Evolutionary conservation across 768 basidiomycete species (phyloP), one percentile per base, ranked within the genome.

Genomic region (Pulveroboletus sp.): DNA sequence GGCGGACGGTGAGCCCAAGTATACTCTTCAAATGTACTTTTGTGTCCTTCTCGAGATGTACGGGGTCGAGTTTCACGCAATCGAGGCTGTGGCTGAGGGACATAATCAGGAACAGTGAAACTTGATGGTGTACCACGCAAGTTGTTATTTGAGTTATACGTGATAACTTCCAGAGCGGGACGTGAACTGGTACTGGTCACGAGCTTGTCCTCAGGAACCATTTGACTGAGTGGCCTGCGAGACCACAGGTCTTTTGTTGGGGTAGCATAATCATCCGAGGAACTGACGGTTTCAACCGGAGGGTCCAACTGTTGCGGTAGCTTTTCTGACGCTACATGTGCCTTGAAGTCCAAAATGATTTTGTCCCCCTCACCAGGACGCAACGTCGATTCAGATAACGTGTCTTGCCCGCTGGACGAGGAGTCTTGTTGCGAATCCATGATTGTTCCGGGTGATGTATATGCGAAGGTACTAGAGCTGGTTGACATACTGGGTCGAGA

Each of bases 1-100:
- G 84, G 82, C 27, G 94, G 94, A 59, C 93, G 89, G 53, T 86
- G 83, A 33, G 89, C 88, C 93, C 92, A 96, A 18, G 86, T 86
- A 49, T 79, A 76, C 57, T 82, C 84, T 13, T 77, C 81, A 56
- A 90, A 87, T 5, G 82, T 85, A 40, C 72, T 57, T 54, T 59
- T 57, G 57, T 55, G 58, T 60, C 64, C 46, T 50, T 68, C 51
- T 56, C 66, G 49, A 50, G 65, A 60, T 14, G 59, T 49, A n/a
- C 68, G 66, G n/a, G 61, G 40, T n/a, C 49, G 54, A 30, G 46
- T 50, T 35, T 56, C 51, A 14, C 57, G 66, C 27, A 46, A 38
- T 35, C 56, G 56, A 24, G 54, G 32, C 21, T 49, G 57, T 9
- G 56, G 39, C 28, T 57, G 57, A 18, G 56, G 26, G 26, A 50